Percentiles rank a stretch among this genome's conserved stretches.
Conservation (phyloP, 2,329 filamentous ascomycete species). For the Alternaria sp. region DNA sequence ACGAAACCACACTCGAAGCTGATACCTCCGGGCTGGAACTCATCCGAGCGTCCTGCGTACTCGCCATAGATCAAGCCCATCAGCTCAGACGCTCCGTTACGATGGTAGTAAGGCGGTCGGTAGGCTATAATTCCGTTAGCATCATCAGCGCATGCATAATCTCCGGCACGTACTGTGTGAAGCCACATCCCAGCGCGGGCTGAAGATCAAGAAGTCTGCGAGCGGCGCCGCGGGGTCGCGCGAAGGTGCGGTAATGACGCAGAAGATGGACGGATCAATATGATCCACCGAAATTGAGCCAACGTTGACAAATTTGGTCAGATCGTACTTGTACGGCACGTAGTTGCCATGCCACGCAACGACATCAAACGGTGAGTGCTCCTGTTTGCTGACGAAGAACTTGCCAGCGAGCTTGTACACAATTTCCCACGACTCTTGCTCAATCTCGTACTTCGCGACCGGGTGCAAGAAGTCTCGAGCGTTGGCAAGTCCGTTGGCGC, state of each 20-base stretch:
- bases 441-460: constrained; percentile 68
- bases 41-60: constrained; percentile 59
- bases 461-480: constrained; percentile 73
- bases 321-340: constrained; percentile 78
- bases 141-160: background rate
- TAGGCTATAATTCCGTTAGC: constrained; percentile 22
- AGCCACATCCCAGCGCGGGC: constrained; percentile 67
- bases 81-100: constrained; percentile 70
- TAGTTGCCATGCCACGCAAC: constrained; percentile 84
- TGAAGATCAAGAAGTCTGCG: constrained; percentile 70
- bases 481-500: constrained; percentile 51
- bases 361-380: constrained; percentile 78
- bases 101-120: constrained; percentile 65
- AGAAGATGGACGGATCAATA: constrained; percentile 80
- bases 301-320: constrained; percentile 77
- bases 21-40: constrained; percentile 67
- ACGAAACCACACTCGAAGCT: constrained; percentile 74
- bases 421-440: constrained; percentile 51
- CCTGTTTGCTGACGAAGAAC: constrained; percentile 69
- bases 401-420: constrained; percentile 66
- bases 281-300: constrained; percentile 78
- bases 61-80: constrained; percentile 69
- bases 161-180: constrained; percentile 53
- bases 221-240: constrained; percentile 67
- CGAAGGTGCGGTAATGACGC: constrained; percentile 66